Base-by-base conservation (phyloP, 2,329 filamentous ascomycete genomes). In the Diaporthe citri region DNA sequence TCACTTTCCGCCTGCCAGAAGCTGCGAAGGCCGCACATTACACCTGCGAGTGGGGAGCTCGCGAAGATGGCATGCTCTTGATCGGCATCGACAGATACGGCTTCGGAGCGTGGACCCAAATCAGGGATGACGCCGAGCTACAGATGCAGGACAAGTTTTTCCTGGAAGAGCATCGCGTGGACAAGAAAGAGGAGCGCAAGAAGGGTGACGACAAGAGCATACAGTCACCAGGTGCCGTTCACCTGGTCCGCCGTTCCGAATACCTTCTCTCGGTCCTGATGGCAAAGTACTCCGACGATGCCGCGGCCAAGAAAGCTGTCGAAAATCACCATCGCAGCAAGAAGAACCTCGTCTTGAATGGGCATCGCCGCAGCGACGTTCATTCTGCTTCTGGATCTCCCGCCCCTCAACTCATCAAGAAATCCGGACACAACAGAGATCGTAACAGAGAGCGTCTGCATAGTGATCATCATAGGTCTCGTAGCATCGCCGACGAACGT, bases 261-360 rank as follows among this genome's bases (percentile, higher is more conserved):
- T 99, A 99, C 81, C 90, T 99, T 20, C 89, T 99, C 55, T 98
- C 95, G n/a, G 95, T 99, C 1, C 87, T 99, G 76, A 95, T 96
- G 81, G 95, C 91, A 17, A 92, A 97, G 81, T 95, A 97, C 83
- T 93, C 92, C 2, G 92, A 91, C 76, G 94, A 97, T 80, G 89
- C 90, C 41, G 91, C 91, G 28, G 94, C 93, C 4, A 95, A 94
- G 82, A 93, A 92, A 80, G 91, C 93, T 1, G 92, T 97, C 39
- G 96, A 98, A 80, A 98, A 98, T 78, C 96, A 98, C 80, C 96
- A 97, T 83, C 94, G 96, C 73, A 98, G 96, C 85, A 97, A 96
- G 86, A 97, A 97, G 86, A 96, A 97, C 81, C 84, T 86, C 2
- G 83, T 86, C 7, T 82, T 85, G 7, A 91, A 91, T 79, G 90